phyloP scores from a whole-genome alignment of 2,329 filamentous ascomycete genomes.

The Trichoderma simmonsii region DNA sequence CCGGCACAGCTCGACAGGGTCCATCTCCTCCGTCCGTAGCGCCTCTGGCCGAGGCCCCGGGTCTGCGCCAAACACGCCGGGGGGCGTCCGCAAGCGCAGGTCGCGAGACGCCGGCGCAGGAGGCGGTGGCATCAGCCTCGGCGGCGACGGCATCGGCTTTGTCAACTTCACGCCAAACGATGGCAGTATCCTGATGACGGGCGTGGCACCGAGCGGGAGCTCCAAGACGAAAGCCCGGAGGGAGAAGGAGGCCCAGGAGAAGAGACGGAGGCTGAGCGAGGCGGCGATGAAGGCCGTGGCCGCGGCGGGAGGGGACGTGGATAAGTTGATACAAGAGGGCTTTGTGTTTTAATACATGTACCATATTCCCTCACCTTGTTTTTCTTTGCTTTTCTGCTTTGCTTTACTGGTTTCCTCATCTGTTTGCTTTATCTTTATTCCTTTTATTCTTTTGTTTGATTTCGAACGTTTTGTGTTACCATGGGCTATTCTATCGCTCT shows the following conservation, averaged over 20 bases:
- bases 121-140: conserved; percentile 25
- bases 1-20: conserved; percentile 41
- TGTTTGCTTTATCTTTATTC: not conserved
- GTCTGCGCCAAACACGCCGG: conserved; percentile 39
- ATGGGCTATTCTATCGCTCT: not conserved
- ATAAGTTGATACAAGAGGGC: conserved; percentile 50
- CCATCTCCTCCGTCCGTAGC: conserved; percentile 35
- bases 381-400: not conserved
- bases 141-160: conserved; percentile 54
- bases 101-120: conserved; percentile 36
- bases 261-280: conserved; percentile 64
- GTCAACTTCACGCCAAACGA: conserved; percentile 89
- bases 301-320: conserved; percentile 67
- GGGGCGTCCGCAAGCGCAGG: conserved; percentile 39
- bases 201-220: conserved; percentile 86
- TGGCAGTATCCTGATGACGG: conserved; percentile 73
- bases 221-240: conserved; percentile 92
- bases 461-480: not conserved
- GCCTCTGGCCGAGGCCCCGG: conserved; percentile 34
- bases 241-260: conserved; percentile 83
- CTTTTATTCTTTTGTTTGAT: not conserved
- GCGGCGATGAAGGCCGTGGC: conserved; percentile 66
- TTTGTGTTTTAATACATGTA: conserved; percentile 38
- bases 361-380: not conserved
- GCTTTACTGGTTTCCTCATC: not conserved